Evolutionary conservation across 2,329 filamentous ascomycete genomes (phyloP).

Genomic region (Hypoxylon sp.): DNA sequence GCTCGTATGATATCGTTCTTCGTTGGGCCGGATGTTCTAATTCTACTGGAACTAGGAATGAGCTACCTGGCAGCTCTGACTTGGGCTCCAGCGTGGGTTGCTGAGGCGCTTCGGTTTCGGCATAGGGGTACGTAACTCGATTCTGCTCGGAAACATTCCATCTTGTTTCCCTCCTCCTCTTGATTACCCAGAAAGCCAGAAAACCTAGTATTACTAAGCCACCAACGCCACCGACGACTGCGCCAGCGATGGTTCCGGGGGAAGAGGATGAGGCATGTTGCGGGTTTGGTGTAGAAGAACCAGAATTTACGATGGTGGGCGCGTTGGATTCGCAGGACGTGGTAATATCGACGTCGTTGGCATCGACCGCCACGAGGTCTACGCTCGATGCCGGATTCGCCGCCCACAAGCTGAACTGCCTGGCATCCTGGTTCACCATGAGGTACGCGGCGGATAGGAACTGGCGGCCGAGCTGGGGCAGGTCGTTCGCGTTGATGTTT

Average conservation of each 20-base stretch:
- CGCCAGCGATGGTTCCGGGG: neutral
- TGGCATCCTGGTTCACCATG: constrained; percentile 49
- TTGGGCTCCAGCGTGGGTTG: neutral
- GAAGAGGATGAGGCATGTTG: neutral
- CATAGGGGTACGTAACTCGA: neutral
- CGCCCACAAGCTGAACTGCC: constrained; percentile 45
- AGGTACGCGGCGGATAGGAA: constrained; percentile 53
- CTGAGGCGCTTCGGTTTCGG: neutral
- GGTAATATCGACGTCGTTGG: constrained; percentile 7
- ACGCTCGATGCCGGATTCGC: constrained; percentile 26
- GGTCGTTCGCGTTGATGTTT: constrained; percentile 41
- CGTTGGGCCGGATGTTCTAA: neutral
- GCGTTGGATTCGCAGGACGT: neutral
- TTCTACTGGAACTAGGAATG: neutral
- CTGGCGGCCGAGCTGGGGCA: constrained; percentile 34
- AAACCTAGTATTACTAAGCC: neutral
- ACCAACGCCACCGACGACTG: constrained; percentile 1
- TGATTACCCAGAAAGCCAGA: neutral
- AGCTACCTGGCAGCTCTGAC: neutral
- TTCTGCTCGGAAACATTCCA: neutral
- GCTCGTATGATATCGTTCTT: neutral
- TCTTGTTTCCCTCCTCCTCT: neutral
- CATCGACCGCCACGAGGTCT: constrained; percentile 28
- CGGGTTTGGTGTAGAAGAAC: neutral
- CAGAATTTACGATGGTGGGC: neutral